Evolutionary conservation across 2,329 filamentous ascomycete species (phyloP), one percentile per base, ranked within the genome.

Genomic region (Sporothrix luriei): DNA sequence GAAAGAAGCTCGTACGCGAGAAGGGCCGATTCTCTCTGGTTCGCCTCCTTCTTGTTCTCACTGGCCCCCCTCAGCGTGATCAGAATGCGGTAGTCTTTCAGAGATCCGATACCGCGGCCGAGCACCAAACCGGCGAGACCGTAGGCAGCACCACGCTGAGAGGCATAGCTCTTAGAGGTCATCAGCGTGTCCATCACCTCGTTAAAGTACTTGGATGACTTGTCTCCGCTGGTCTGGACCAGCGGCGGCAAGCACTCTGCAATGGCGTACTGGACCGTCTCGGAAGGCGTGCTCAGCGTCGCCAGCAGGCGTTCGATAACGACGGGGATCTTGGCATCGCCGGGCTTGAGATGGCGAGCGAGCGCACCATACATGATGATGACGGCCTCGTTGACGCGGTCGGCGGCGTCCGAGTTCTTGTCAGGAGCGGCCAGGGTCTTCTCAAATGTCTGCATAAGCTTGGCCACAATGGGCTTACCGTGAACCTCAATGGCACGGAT

Each of bases 341-440:
- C 93, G 9, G 88, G 80, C 74, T 91, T 88, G 71, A 99, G 82
- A 82, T 99, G 95, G 66, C 92, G 89, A 55, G 94, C 95, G 49
- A 99, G 82, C 66, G 96, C 94, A 77, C 95, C 95, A 75, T 99
- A 99, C 78, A 99, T 90, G 75, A 99, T 95, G 74, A 99, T 94
- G 67, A 99, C 94, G 21, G 96, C 95, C 80, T 99, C 95, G 75
- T 97, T 97, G 73, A 98, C 91, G 71, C 93, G 88, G 79, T 99
- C 96, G 21, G 92, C 90, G 68, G 90, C 88, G 74, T 94, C 88
- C 0, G 90, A 93, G 70, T 89, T 90, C 77, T 91, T 92, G 78
- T 95, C 92, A 2, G 93, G 91, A 2, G 88, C 89, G 76, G 94
- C 93, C n/a, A 99, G 84, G 0, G 92, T 93, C 29, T 85, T 86